Percentiles rank a stretch among this genome's conserved stretches.
These are phyloP conservation scores for Candida odintsovae DNA, from an alignment of 805 yeast genomes.

Conservation along the genomic window DNA sequence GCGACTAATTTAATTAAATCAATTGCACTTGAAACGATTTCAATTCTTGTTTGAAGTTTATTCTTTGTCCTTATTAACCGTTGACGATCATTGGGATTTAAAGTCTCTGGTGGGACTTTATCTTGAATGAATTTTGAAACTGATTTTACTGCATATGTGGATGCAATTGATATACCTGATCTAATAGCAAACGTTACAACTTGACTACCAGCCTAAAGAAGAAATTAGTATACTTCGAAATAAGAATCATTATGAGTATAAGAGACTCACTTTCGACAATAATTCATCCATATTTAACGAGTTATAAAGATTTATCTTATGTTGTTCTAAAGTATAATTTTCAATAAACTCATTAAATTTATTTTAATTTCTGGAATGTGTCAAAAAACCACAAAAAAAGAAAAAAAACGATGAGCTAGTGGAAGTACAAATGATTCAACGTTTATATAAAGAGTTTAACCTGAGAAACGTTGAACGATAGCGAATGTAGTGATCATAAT, in stretches of 20 bases:
- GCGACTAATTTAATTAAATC: slow-evolving; percentile 60
- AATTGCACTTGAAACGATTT: slow-evolving; percentile 58
- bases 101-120: slow-evolving; percentile 39
- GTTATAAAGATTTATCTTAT: too few relatives aligned
- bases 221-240: background rate
- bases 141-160: slow-evolving; percentile 65
- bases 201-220: slow-evolving; percentile 56
- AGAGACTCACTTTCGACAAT: slow-evolving; percentile 25
- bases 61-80: slow-evolving; percentile 36
- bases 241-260: too few relatives aligned
- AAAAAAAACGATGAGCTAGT: too few relatives aligned
- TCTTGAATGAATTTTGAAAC: slow-evolving; percentile 47
- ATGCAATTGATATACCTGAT: slow-evolving; percentile 70
- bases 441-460: too few relatives aligned
- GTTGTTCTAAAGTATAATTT: too few relatives aligned
- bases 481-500: too few relatives aligned
- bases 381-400: too few relatives aligned
- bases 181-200: slow-evolving; percentile 76
- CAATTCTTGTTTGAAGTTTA: slow-evolving; percentile 50
- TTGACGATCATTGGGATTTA: slow-evolving; percentile 30
- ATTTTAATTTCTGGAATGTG: background rate
- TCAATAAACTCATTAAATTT: too few relatives aligned
- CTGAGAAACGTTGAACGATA: too few relatives aligned
- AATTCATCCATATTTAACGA: slow-evolving; percentile 33
- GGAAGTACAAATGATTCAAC: too few relatives aligned